These are phyloP conservation scores for Penicillium angulare DNA, from an alignment of 495 filamentous ascomycete species.

Conservation along the genomic window DNA sequence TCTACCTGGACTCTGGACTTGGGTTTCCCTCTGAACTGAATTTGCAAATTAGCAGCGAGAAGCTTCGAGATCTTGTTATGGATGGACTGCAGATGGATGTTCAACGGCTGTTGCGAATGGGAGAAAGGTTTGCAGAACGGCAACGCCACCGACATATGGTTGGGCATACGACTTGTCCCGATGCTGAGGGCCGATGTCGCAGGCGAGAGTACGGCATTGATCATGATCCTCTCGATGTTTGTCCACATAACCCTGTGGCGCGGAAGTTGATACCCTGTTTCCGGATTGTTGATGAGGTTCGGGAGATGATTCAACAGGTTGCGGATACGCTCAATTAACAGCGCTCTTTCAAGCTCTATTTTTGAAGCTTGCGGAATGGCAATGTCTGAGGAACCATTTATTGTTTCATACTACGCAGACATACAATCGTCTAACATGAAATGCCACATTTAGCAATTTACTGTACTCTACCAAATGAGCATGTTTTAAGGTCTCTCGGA, in stretches of 20 bases:
- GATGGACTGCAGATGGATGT: slow-evolving; percentile 20
- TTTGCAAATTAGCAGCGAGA: slow-evolving; percentile 20
- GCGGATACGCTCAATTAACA: too few species aligned
- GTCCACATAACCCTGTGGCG: slow-evolving; percentile 21
- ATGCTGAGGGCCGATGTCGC: slow-evolving; percentile 20
- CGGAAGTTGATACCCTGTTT: slow-evolving; percentile 24
- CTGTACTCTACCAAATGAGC: not conserved
- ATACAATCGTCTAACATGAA: not conserved
- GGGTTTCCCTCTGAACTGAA: slow-evolving; percentile 11
- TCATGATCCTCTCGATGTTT: slow-evolving; percentile 26
- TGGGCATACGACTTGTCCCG: slow-evolving; percentile 22
- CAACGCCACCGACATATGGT: slow-evolving; percentile 26
- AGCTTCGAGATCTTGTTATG: slow-evolving; percentile 15
- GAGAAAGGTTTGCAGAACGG: slow-evolving; percentile 18
- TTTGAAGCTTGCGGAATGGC: too few species aligned
- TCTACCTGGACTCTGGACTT: slow-evolving; percentile 18
- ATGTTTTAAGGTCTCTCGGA: not conserved
- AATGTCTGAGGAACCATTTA: too few species aligned
- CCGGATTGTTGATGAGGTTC: slow-evolving; percentile 28
- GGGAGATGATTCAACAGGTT: slow-evolving; percentile 23
- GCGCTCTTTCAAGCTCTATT: too few species aligned
- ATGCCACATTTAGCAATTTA: not conserved
- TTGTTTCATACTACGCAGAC: not conserved
- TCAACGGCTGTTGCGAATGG: slow-evolving; percentile 12
- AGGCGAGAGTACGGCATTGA: slow-evolving; percentile 15